Evolutionary conservation across 2,329 filamentous ascomycete species (phyloP).

Genomic region (Pestalotiopsis sp.): DNA sequence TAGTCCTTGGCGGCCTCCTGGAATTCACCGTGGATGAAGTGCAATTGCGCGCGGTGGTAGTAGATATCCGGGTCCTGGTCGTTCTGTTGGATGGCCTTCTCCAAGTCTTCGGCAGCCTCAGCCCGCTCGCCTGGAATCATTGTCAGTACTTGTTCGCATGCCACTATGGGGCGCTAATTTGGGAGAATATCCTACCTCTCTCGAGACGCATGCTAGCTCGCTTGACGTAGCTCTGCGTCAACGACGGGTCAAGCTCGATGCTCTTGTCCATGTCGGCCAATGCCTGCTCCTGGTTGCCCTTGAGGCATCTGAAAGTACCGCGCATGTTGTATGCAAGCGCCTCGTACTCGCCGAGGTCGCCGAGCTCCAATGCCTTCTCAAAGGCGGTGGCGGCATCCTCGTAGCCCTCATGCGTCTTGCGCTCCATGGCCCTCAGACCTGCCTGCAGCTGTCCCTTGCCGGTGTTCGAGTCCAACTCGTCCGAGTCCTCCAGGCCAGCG

Average conservation of each 20-base stretch:
- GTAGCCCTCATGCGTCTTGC: constrained; percentile 89
- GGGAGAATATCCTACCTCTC: constrained; percentile 61
- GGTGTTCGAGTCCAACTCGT: constrained; percentile 75
- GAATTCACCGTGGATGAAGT: constrained; percentile 96
- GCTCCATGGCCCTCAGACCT: constrained; percentile 78
- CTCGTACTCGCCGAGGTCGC: constrained; percentile 79
- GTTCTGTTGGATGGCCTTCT: constrained; percentile 82
- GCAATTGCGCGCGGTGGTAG: constrained; percentile 97
- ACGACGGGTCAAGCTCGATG: constrained; percentile 81
- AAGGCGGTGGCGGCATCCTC: constrained; percentile 86
- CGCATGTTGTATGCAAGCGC: constrained; percentile 95
- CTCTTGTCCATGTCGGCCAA: constrained; percentile 88
- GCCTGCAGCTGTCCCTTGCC: constrained; percentile 86
- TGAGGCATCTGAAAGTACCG: constrained; percentile 91
- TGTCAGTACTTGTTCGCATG: constrained; percentile 7
- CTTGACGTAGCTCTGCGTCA: constrained; percentile 99
- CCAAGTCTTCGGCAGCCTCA: constrained; percentile 87
- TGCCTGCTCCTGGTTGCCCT: constrained; percentile 83
- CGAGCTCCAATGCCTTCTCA: constrained; percentile 82
- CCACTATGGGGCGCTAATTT: background rate
- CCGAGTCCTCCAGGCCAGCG: constrained; percentile 77
- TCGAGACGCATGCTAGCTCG: constrained; percentile 97
- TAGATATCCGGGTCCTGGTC: constrained; percentile 93
- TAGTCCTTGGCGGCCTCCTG: constrained; percentile 96
- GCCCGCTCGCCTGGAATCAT: constrained; percentile 69